phyloP scores from a whole-genome alignment of 768 basidiomycete genomes.

The Leccinum broughii region DNA sequence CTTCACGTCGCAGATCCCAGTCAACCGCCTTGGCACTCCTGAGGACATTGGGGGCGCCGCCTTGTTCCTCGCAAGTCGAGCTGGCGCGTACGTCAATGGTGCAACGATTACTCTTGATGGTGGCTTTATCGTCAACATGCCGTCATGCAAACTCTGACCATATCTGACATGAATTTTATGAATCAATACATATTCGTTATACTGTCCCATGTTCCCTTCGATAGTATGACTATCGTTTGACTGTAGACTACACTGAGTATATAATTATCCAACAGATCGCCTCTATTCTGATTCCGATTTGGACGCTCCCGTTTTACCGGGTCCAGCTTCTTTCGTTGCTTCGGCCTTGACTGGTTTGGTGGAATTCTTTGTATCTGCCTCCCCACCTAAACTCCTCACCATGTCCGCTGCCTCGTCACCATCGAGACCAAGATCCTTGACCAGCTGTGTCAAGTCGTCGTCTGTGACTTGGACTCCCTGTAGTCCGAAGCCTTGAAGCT shows the following conservation, averaged over 20 bases:
- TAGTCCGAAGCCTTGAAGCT: constrained; percentile 68
- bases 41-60: constrained; percentile 67
- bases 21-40: constrained; percentile 55
- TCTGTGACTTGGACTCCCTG: constrained; percentile 78
- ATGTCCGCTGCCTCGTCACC: constrained; percentile 78
- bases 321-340: constrained; percentile 2
- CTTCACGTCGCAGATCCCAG: constrained; percentile 46
- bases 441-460: constrained; percentile 68
- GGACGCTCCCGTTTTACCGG: constrained; percentile 1
- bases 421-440: constrained; percentile 73
- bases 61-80: constrained; percentile 59
- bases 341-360: constrained; percentile 12
- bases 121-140: constrained; percentile 48
- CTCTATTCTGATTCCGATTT: constrained; percentile 7
- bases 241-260: constrained; percentile 6
- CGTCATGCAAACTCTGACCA: constrained; percentile 29
- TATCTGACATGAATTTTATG: constrained; percentile 13
- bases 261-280: constrained; percentile 2
- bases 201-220: neutral
- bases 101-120: constrained; percentile 65
- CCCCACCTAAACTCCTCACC: constrained; percentile 58
- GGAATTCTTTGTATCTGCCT: constrained; percentile 12
- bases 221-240: constrained; percentile 1
- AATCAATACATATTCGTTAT: neutral
- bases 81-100: constrained; percentile 63